Conservation (phyloP, 2,329 filamentous ascomycete genomes). For the Trichocomaceae sp. region DNA sequence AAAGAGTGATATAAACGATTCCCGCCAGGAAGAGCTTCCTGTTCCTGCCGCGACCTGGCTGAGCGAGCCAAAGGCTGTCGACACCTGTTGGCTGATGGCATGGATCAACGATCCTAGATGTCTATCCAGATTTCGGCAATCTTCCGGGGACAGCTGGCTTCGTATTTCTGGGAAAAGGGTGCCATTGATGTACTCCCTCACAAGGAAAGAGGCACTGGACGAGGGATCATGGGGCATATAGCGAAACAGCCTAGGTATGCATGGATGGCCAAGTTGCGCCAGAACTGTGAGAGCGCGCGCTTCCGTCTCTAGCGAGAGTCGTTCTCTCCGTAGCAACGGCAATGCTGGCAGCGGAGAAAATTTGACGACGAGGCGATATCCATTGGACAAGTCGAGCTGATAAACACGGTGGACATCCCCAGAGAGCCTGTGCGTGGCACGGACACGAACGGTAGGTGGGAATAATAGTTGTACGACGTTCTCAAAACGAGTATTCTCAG, state of each 20-base stretch:
- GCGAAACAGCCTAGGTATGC: constrained; percentile 33
- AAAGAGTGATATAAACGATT: constrained; percentile 47
- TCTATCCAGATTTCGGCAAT: constrained; percentile 29
- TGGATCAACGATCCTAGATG: constrained; percentile 34
- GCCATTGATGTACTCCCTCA: constrained; percentile 33
- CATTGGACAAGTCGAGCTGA: constrained; percentile 34
- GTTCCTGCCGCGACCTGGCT: constrained; percentile 41
- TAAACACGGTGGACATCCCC: constrained; percentile 33
- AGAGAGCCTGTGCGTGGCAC: constrained; percentile 20
- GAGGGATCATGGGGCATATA: constrained; percentile 26
- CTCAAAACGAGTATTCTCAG: constrained; percentile 22
- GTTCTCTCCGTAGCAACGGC: constrained; percentile 36
- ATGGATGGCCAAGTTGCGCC: constrained; percentile 26
- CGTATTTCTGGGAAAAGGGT: constrained; percentile 28
- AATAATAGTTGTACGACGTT: constrained; percentile 28
- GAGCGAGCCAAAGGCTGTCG: constrained; percentile 46
- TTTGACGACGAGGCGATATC: constrained; percentile 33
- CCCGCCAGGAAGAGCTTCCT: constrained; percentile 47
- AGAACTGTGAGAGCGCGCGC: constrained; percentile 34
- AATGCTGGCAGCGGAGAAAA: constrained; percentile 28
- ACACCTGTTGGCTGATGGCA: constrained; percentile 40
- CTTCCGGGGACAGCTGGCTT: constrained; percentile 22
- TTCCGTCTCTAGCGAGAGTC: constrained; percentile 34
- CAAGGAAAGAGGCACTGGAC: constrained; percentile 29
- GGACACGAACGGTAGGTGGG: constrained; percentile 25